Evolutionary conservation across 164 flowering plant genomes (phyloP).

Genomic region (Dillenia suffruticosa): DNA sequence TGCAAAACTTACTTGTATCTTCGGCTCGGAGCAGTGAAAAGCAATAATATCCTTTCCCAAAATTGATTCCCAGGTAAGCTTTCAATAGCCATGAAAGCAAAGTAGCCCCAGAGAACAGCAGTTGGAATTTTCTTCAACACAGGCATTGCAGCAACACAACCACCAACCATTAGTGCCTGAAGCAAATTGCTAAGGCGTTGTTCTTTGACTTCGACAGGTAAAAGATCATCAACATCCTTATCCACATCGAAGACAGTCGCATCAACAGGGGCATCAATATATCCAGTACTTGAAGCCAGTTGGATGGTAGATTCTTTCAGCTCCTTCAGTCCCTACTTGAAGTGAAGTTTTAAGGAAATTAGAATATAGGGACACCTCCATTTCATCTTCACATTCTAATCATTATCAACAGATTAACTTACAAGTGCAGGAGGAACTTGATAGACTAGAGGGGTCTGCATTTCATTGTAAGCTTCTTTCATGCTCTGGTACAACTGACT

Average conservation of each 20-base stretch:
- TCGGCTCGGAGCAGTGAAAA: constrained; percentile 94
- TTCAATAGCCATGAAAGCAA: constrained; percentile 98
- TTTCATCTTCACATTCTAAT: too few species aligned
- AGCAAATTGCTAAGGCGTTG: constrained; percentile 91
- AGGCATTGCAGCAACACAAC: constrained; percentile 97
- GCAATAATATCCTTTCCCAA: constrained; percentile 90
- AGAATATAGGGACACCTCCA: background rate
- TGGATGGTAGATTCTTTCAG: constrained; percentile 82
- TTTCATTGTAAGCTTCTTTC: constrained; percentile 84
- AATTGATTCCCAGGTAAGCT: constrained; percentile 97
- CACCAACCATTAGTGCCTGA: constrained; percentile 84
- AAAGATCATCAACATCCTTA: constrained; percentile 83
- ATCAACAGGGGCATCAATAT: constrained; percentile 86
- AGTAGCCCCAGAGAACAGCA: constrained; percentile 97
- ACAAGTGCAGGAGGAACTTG: constrained; percentile 72
- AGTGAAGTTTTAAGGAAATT: constrained; percentile 2
- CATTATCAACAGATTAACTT: constrained; percentile 10
- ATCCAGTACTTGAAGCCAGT: constrained; percentile 65
- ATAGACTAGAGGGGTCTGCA: constrained; percentile 91
- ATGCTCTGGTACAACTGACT: constrained; percentile 75
- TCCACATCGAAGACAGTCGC: constrained; percentile 83
- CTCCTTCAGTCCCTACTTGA: constrained; percentile 73
- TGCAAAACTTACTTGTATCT: constrained; percentile 69
- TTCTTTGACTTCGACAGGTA: constrained; percentile 93
- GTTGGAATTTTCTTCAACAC: constrained; percentile 84